Percentiles rank a stretch among this genome's conserved stretches.
These are phyloP conservation scores for Sherardia arvensis DNA, from an alignment of 257 asterid species.

Conservation along the genomic window DNA sequence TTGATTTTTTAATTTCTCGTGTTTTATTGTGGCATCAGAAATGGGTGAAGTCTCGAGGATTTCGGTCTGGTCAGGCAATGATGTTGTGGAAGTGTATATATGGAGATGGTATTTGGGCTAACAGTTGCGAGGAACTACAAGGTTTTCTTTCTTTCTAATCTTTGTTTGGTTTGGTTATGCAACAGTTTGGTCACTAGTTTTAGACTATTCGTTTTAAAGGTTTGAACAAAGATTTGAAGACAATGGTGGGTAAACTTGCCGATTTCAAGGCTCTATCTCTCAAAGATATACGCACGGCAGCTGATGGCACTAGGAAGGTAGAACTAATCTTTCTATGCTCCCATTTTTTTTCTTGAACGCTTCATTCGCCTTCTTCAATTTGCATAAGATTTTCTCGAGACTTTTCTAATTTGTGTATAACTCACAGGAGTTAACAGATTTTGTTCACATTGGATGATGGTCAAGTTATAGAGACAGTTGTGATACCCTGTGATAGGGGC, in stretches of 20 bases:
- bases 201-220: constrained; percentile 33
- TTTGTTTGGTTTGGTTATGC: background rate
- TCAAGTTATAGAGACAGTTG: constrained; percentile 82
- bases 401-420: constrained; percentile 50
- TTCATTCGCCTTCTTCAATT: constrained; percentile 7
- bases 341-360: background rate
- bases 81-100: constrained; percentile 94
- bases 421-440: constrained; percentile 84
- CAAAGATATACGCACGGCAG: constrained; percentile 60
- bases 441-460: constrained; percentile 81
- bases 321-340: constrained; percentile 16
- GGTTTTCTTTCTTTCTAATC: constrained; percentile 28
- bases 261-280: constrained; percentile 53
- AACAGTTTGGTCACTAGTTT: background rate
- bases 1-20: background rate
- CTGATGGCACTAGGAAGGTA: constrained; percentile 98
- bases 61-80: constrained; percentile 82
- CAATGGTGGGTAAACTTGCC: constrained; percentile 62
- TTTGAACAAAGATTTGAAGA: constrained; percentile 78
- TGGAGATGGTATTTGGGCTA: constrained; percentile 73
- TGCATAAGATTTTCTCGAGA: constrained; percentile 21
- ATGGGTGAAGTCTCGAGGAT: constrained; percentile 85
- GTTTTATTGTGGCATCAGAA: constrained; percentile 26
- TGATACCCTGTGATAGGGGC: constrained; percentile 81
- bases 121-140: constrained; percentile 53